Conservation (phyloP, 148 eudicot genomes). For the Fallopia convolvulus region DNA sequence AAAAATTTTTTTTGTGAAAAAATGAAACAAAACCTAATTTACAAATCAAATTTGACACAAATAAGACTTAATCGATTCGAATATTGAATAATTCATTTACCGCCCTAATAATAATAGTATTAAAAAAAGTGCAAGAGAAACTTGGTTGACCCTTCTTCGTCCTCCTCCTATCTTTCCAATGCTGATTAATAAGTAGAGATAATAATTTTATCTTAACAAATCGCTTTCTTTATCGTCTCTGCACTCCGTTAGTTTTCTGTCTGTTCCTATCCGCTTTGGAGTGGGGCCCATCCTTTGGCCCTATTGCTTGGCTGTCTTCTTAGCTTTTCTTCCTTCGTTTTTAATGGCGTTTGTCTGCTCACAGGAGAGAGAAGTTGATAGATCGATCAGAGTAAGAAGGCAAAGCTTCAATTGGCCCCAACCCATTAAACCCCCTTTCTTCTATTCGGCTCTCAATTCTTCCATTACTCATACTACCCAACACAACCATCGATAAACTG, state of each 20-base stretch:
- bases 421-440: not conserved
- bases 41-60: too few relatives aligned
- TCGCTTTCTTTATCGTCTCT: not conserved
- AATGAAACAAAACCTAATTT: too few relatives aligned
- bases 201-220: too few relatives aligned
- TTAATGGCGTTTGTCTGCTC: constrained; percentile 5
- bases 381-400: not conserved
- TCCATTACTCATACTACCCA: not conserved
- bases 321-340: constrained; percentile 6
- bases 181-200: too few relatives aligned
- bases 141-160: too few relatives aligned
- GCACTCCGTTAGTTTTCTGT: not conserved
- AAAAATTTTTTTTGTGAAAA: too few relatives aligned
- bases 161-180: too few relatives aligned
- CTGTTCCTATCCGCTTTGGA: not conserved
- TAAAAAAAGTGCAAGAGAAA: too few relatives aligned
- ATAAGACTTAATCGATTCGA: too few relatives aligned
- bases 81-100: too few relatives aligned
- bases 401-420: not conserved
- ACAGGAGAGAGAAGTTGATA: not conserved
- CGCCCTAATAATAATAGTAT: too few relatives aligned
- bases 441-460: not conserved
- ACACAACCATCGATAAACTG: not conserved
- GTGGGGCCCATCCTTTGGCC: not conserved
- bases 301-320: not conserved